Evolutionary conservation across 768 basidiomycete genomes (phyloP).

Genomic region (Rhodotorula taiwanensis): DNA sequence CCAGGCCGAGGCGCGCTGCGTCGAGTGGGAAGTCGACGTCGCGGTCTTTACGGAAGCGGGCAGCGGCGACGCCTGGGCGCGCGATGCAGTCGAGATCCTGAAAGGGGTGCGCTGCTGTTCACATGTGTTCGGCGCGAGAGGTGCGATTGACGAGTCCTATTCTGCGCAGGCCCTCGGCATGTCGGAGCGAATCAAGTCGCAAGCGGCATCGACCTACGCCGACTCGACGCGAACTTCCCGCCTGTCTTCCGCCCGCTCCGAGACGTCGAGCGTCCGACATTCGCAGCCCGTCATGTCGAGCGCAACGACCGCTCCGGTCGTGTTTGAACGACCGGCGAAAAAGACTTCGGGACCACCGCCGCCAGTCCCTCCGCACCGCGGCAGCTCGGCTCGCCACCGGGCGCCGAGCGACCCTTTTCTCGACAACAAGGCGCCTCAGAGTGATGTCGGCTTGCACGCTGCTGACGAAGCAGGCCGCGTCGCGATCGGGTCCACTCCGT

Average conservation of each 20-base stretch:
- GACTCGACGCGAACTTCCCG: constrained; percentile 7
- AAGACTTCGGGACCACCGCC: not conserved
- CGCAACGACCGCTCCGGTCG: not conserved
- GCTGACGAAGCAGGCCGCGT: not conserved
- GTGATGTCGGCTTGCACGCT: too few species aligned
- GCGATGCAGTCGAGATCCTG: constrained; percentile 27
- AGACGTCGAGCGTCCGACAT: not conserved
- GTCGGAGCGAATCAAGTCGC: constrained; percentile 16
- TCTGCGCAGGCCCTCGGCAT: constrained; percentile 30
- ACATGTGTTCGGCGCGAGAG: too few species aligned
- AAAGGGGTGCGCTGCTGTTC: constrained; percentile 23
- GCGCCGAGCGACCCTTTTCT: constrained; percentile 28
- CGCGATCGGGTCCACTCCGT: not conserved
- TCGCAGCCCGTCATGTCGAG: not conserved
- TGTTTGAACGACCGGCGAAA: not conserved
- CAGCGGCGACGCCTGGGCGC: constrained; percentile 19
- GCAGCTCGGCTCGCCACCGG: not conserved
- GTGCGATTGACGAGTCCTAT: not conserved
- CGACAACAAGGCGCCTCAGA: constrained; percentile 5
- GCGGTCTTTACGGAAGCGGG: constrained; percentile 36
- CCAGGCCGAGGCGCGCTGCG: constrained; percentile 15
- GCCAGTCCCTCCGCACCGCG: constrained; percentile 27
- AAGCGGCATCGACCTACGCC: not conserved
- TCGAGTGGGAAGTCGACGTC: constrained; percentile 36
- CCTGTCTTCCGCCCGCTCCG: not conserved